Base-by-base conservation (phyloP, 2,329 filamentous ascomycete species). In the Sarocladium kiliense region DNA sequence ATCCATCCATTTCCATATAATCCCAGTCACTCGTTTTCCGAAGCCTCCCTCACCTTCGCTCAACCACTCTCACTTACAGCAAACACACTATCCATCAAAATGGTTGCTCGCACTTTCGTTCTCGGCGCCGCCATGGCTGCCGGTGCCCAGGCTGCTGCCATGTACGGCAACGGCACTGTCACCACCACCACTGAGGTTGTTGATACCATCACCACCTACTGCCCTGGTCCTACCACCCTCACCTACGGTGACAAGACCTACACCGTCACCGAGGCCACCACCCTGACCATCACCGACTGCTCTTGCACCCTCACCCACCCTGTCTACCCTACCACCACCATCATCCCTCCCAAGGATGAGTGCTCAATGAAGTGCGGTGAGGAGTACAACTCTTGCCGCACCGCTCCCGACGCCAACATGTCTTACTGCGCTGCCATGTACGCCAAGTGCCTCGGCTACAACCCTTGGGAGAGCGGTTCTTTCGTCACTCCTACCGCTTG, bases 271-370 rank as follows among this genome's bases (percentile, higher is more conserved):
- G 72, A 75, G 66, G 74, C 81, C 58, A 70, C 79, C 62, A 77
- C 77, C 55, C 68, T 84, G 60, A 82, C 78, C 63, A 76, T 86
- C 55, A 75, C 72, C 36, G 71, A 80, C 65, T 81, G 78, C 68
- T 77, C 77, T 27, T 47, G 44, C 44, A 47, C 44, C 16, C 23
- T 47, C 44, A 47, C 44, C 27, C 44, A 27, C 44, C 44, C 44
- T 7, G 44, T 30, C 44, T 3, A 47, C 5, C 44, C 44, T 23
- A 30, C 53, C 27, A 42, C 37, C 27, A 32, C 26, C 50, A 18
- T 30, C 36, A 23, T 21, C 26, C 53, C 53, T 21, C 2, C 9
- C 16, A 16, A 47, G 16, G 53, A 54, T 19, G 50, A 34, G 14
- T 66, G 64, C 54, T 59, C 57, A 37, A 55, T 58, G 56, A 47